Evolutionary conservation across 1,284 basidiomycete genomes (phyloP).

Genomic region (Erythrobasidium hasegawianum): DNA sequence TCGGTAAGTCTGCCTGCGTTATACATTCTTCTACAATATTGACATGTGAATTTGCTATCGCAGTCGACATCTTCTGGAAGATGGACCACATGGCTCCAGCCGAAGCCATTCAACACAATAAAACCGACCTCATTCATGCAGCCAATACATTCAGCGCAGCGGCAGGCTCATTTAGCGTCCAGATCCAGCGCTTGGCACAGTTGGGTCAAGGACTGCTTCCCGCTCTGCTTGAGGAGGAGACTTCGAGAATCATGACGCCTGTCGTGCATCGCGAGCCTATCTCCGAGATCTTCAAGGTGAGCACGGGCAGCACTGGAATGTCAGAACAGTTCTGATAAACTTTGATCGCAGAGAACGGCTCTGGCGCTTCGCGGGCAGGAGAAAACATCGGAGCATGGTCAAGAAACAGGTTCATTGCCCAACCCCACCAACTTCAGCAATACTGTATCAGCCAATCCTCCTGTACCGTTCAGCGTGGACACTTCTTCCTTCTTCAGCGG

Average conservation of each 20-base stretch:
- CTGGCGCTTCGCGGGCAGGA: neutral
- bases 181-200: conserved; percentile 8
- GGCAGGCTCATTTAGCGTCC: conserved; percentile 3
- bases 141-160: conserved; percentile 2
- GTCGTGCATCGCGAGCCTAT: conserved; percentile 16
- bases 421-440: no score
- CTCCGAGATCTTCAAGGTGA: conserved; percentile 10
- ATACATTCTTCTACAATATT: no score
- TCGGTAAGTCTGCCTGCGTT: no score
- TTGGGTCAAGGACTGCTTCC: conserved; percentile 6
- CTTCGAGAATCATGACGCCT: neutral
- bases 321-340: neutral
- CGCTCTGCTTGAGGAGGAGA: conserved; percentile 7
- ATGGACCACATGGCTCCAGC: conserved; percentile 2
- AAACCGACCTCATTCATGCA: conserved; percentile 1
- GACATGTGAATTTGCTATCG: no score
- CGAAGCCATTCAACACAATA: conserved; percentile 3
- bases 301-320: neutral
- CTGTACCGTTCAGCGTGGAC: no score
- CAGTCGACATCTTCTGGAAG: conserved; percentile 24
- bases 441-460: no score
- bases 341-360: neutral
- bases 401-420: no score
- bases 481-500: no score
- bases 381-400: neutral